Base-by-base conservation (phyloP, 2,329 filamentous ascomycete species). In the Ophiostoma angusticollis region DNA sequence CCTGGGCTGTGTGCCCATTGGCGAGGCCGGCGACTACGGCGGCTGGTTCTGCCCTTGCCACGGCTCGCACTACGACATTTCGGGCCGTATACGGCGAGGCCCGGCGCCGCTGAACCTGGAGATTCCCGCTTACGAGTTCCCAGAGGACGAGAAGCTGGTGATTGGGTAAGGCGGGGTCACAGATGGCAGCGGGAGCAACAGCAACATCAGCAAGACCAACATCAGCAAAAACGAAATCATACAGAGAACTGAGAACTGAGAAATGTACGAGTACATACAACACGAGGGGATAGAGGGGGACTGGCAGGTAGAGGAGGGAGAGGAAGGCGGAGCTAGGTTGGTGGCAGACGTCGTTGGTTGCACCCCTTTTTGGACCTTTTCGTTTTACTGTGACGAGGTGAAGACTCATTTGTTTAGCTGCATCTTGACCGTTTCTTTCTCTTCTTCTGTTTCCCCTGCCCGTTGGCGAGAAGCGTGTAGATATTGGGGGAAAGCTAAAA, bases 11-110 rank as follows among this genome's bases (percentile, higher is more conserved):
- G 91, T 98, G 53, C 91, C 91, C 59, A 98, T 98, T 57, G 91
- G 93, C 58, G 91, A 98, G 72, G 85, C 91, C 49, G 91, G 91
- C 63, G 93, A 98, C 67, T 98, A 72, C 58, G 91, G 91, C 61
- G 91, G 91, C 60, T 98, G 91, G 91, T 98, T 98, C 82, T 98
- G 91, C 74, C 91, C 91, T 50, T 98, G 91, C 83, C 91, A 98
- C 77, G 91, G 91, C 65, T 95, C 87, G 53, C 91, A 98, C 74
- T 98, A 98, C 78, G 91, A 98, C 63, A 96, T 98, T 64, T 96
- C 87, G 49, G 91, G 91, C 63, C 86, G 91, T 67, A 84, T 94
- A 75, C 80, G 91, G 72, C 95, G 84, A 76, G 91, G 91, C 51
- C 91, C 91, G 48, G 91, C 91, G 46, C 91, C 91, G 50, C 77